These are phyloP conservation scores for Spathaspora arborariae DNA, from an alignment of 805 yeast species.

Conservation along the genomic window DNA sequence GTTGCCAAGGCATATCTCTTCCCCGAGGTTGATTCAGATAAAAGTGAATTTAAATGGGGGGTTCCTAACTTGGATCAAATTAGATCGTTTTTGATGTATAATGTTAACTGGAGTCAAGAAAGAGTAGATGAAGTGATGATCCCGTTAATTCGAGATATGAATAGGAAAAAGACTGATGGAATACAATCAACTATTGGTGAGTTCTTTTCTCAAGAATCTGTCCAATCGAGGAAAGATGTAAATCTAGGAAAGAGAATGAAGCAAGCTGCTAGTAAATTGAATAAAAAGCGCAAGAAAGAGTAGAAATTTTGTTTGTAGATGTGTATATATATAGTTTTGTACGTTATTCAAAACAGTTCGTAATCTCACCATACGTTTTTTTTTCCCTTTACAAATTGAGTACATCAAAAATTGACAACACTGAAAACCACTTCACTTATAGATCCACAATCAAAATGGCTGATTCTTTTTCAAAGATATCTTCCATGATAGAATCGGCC, in stretches of 20 bases:
- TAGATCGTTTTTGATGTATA: constrained; percentile 61
- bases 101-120: constrained; percentile 76
- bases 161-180: constrained; percentile 52
- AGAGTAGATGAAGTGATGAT: constrained; percentile 77
- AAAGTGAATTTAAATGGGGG: constrained; percentile 85
- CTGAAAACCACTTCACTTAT: background rate
- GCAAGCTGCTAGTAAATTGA: constrained; percentile 52
- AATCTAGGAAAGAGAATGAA: constrained; percentile 59
- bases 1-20: constrained; percentile 70
- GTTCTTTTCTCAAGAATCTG: constrained; percentile 61
- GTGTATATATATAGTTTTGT: background rate
- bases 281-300: constrained; percentile 14
- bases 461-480: constrained; percentile 54
- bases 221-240: constrained; percentile 43
- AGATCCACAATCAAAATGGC: constrained; percentile 21
- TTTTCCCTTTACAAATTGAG: background rate
- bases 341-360: background rate
- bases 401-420: background rate
- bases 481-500: constrained; percentile 77
- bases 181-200: constrained; percentile 60
- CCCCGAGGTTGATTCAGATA: constrained; percentile 85
- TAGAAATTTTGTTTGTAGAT: constrained; percentile 4
- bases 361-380: background rate
- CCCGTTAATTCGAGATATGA: constrained; percentile 80
- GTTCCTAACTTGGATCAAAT: constrained; percentile 78